These are phyloP conservation scores for Manihot esculenta DNA, from an alignment of 441 rosid species.

Conservation along the genomic window DNA sequence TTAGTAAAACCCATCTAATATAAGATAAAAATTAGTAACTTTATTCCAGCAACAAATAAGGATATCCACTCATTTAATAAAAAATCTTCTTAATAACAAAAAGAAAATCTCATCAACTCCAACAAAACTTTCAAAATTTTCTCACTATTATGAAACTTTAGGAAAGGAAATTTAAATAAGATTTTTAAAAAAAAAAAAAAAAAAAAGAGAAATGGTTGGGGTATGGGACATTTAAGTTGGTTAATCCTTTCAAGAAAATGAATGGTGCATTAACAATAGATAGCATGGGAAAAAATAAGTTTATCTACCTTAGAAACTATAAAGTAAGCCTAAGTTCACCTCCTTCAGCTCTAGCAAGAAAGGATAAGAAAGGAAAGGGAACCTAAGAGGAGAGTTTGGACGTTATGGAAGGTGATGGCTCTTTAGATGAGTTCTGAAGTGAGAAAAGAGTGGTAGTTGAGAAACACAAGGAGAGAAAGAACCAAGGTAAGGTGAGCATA, in stretches of 20 bases:
- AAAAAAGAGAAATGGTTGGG: no score
- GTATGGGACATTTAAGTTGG: slow-evolving; percentile 72
- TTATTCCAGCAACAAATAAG: no score
- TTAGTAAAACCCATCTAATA: no score
- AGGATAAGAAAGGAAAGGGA: slow-evolving; percentile 61
- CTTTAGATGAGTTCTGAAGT: slow-evolving; percentile 72
- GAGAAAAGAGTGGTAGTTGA: slow-evolving; percentile 52
- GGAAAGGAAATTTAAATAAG: no score
- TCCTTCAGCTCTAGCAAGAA: slow-evolving; percentile 44
- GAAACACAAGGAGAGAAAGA: slow-evolving; percentile 41
- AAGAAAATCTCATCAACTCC: no score
- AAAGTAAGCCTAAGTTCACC: slow-evolving; percentile 51
- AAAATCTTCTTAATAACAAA: no score
- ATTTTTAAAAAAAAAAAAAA: no score
- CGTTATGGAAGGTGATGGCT: slow-evolving; percentile 36
- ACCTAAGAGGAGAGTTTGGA: slow-evolving; percentile 36
- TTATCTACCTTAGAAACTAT: slow-evolving; percentile 66
- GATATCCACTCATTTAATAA: no score
- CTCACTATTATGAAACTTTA: no score
- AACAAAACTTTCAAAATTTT: no score
- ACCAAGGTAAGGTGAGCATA: slow-evolving; percentile 27
- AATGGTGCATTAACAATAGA: slow-evolving; percentile 59
- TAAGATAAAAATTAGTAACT: no score
- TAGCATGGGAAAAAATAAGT: slow-evolving; percentile 69
- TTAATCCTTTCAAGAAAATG: slow-evolving; percentile 86